Percentiles rank a stretch among this genome's conserved stretches.
phyloP scores from a whole-genome alignment of 257 asterid genomes.

The Solanum lycopersicoides region DNA sequence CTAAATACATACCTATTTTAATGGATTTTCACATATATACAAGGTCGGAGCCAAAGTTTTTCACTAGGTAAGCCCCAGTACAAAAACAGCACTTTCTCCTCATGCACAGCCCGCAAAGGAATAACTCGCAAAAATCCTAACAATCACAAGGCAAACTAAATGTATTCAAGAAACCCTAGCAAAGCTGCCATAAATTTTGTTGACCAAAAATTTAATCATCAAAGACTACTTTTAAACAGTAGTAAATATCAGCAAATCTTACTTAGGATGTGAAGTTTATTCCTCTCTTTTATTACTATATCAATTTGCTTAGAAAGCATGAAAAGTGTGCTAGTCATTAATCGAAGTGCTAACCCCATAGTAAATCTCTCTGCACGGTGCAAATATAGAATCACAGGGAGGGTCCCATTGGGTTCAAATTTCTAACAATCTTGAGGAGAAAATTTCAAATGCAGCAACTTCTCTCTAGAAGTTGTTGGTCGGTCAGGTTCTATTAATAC shows the following conservation, averaged over 20 bases:
- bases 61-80: background rate
- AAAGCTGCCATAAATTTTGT: constrained; percentile 11
- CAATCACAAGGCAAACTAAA: background rate
- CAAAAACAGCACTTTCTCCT: background rate
- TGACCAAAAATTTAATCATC: background rate
- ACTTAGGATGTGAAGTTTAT: constrained; percentile 62
- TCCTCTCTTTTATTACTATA: background rate
- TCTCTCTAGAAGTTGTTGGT: background rate
- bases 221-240: background rate
- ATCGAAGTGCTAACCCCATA: background rate
- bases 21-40: background rate
- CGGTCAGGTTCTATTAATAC: background rate
- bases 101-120: background rate
- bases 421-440: background rate
- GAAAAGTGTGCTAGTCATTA: background rate
- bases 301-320: background rate
- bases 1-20: background rate
- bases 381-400: background rate
- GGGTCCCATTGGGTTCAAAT: background rate
- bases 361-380: background rate
- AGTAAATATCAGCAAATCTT: background rate
- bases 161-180: constrained; percentile 17
- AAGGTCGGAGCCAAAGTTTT: background rate
- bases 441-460: background rate
- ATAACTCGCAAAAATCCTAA: background rate